Percentiles rank a stretch among this genome's conserved stretches.
phyloP scores from a whole-genome alignment of 192 early-diverging fungal species.

The Phlyctochytrium planicorne region DNA sequence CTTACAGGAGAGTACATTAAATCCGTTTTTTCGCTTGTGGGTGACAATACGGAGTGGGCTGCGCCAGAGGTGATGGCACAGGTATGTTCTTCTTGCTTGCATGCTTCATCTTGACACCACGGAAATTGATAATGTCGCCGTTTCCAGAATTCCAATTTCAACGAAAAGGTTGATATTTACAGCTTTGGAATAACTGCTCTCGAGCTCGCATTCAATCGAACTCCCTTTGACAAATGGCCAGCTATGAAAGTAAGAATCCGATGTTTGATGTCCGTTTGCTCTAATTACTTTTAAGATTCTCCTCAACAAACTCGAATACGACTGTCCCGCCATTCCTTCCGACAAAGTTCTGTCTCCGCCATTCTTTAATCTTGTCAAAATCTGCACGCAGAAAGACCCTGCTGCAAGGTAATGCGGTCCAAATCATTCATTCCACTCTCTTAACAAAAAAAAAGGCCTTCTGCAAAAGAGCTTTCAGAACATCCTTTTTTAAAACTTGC shows the following conservation, averaged over 20 bases:
- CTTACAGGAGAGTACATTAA: constrained; percentile 21
- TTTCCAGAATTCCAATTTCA: constrained; percentile 46
- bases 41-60: constrained; percentile 60
- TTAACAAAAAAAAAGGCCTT: constrained; percentile 17
- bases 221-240: constrained; percentile 59
- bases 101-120: neutral
- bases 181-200: constrained; percentile 58
- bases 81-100: constrained; percentile 16
- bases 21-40: constrained; percentile 52
- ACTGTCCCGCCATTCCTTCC: constrained; percentile 41
- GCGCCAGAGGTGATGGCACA: constrained; percentile 63
- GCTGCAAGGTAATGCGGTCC: constrained; percentile 8
- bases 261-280: neutral
- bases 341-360: constrained; percentile 31
- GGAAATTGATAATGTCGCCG: neutral
- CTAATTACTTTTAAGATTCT: constrained; percentile 34
- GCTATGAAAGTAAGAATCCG: constrained; percentile 39
- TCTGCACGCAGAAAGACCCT: constrained; percentile 40
- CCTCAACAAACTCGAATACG: constrained; percentile 49
- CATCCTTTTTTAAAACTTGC: constrained; percentile 34
- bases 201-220: constrained; percentile 54
- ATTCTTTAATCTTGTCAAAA: constrained; percentile 33
- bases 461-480: constrained; percentile 30
- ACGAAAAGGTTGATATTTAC: constrained; percentile 58
- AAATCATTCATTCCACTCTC: neutral